Evolutionary conservation across 2,329 filamentous ascomycete species (phyloP).

Genomic region (Sporothrix pallida): DNA sequence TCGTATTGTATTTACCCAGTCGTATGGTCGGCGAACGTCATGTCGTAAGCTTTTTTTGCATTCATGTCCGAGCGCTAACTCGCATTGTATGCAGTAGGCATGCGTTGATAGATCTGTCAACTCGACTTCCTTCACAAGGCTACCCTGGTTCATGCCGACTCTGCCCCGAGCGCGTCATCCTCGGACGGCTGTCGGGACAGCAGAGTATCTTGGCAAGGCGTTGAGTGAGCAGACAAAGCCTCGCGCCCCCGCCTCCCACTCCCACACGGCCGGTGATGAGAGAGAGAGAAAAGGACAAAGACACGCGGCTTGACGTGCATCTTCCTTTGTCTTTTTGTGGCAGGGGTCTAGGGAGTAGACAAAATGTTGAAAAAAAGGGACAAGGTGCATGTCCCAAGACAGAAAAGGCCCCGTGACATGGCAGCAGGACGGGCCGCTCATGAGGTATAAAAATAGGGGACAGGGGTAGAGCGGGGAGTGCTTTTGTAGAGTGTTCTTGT

Average conservation of each 20-base stretch:
- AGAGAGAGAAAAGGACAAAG: background rate
- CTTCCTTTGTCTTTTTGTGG: background rate
- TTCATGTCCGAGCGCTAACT: background rate
- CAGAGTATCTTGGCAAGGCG: background rate
- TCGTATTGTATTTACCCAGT: slow-evolving; percentile 23
- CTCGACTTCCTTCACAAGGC: background rate
- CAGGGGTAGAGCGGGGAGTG: background rate
- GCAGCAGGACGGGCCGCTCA: background rate
- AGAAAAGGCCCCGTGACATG: background rate
- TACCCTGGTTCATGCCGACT: background rate
- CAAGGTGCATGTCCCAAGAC: background rate
- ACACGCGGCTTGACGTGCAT: background rate
- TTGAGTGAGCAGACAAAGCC: background rate
- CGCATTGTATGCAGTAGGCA: background rate
- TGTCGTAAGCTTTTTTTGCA: background rate
- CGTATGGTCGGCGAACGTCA: background rate
- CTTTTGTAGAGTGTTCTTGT: too few species aligned
- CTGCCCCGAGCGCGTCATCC: background rate
- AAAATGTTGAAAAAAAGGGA: background rate
- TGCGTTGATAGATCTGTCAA: background rate
- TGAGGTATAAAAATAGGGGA: background rate
- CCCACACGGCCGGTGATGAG: background rate
- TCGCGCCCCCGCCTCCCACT: background rate
- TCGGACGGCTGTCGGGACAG: slow-evolving; percentile 5
- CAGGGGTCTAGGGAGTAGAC: slow-evolving; percentile 1